These are phyloP conservation scores for Serendipita sp. DNA, from an alignment of 768 basidiomycete genomes.

Conservation along the genomic window DNA sequence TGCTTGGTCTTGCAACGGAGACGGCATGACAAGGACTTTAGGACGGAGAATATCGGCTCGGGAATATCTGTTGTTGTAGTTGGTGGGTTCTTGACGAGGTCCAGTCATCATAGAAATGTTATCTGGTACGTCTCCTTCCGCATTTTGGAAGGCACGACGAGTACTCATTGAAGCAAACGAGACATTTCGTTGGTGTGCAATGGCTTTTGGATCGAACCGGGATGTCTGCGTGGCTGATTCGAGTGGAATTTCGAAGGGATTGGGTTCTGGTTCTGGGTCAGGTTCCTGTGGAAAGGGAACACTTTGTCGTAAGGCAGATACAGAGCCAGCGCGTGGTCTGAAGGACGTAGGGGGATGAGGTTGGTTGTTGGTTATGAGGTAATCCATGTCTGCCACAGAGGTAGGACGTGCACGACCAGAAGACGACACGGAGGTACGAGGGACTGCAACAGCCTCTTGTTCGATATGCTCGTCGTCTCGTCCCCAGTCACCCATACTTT, in stretches of 20 bases:
- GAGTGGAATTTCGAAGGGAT: conserved; percentile 53
- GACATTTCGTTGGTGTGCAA: conserved; percentile 37
- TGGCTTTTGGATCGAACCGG: conserved; percentile 65
- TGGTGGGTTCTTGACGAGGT: neutral
- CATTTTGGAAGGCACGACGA: neutral
- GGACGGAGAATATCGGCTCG: conserved; percentile 70
- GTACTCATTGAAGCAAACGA: conserved; percentile 27
- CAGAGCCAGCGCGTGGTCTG: conserved; percentile 11
- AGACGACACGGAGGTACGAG: conserved; percentile 15
- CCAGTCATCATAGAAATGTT: neutral
- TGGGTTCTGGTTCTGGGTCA: conserved; percentile 28
- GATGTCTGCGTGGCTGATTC: conserved; percentile 46
- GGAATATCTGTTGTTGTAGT: conserved; percentile 21
- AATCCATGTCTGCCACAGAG: conserved; percentile 41
- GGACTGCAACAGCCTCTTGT: conserved; percentile 9
- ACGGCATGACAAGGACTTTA: conserved; percentile 89
- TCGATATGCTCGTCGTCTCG: conserved; percentile 33
- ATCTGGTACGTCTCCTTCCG: neutral
- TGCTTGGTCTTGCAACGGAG: conserved; percentile 47
- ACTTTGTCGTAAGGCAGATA: conserved; percentile 15
- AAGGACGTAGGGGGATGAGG: conserved; percentile 27
- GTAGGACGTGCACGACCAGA: conserved; percentile 30
- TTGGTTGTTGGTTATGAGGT: conserved; percentile 21
- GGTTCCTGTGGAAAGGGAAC: conserved; percentile 16
- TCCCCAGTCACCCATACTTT: conserved; percentile 50